Evolutionary conservation across 176 grass and related monocot species (phyloP), one percentile per base, ranked within the genome.

Genomic region (Tuctoria greenei): DNA sequence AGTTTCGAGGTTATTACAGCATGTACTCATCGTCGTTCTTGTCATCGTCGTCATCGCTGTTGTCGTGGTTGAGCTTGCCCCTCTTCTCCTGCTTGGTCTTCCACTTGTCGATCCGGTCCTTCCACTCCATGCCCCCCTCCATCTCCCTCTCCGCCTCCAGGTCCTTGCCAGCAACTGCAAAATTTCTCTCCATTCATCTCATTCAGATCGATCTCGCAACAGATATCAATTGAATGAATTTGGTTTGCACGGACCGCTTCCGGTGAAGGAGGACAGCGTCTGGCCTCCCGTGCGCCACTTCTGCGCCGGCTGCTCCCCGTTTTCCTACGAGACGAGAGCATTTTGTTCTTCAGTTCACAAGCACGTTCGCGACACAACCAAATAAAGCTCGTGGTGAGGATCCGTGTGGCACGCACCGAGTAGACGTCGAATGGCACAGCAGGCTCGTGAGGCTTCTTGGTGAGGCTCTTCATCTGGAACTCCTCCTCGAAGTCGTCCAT

Each of bases 21-120:
- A 90, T 91, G 72, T 90, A 90, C 41, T 92, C 95, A 25, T 98
- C 91, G 2, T 90, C 91, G 40, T 87, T 79, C 65, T 81, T 91
- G 65, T 89, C 83, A 9, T 92, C 88, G 18, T 93, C 88, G 7
- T 88, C 86, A 71, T 74, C 81, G 85, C 64, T 83, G 81, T 85
- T 74, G 67, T 80, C 84, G 83, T 86, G 83, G 72, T 91, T 84
- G 63, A 93, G 77, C 81, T 84, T 77, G 5, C 89, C 95, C 73
- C 78, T 10, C 91, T 90, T 98, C 64, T 98, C 91, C 74, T 98
- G 95, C 75, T 71, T 98, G 10, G 75, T 71, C 76, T 94, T 98
- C 91, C 91, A 98, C 81, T 98, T 94, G 69, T 98, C 95, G 67
- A 98, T 91, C 79, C 95, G 78, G 20, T 98, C 91, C 86, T 98